Evolutionary conservation across 2,329 filamentous ascomycete species (phyloP).

Genomic region (Aaosphaeria pasadenensis): DNA sequence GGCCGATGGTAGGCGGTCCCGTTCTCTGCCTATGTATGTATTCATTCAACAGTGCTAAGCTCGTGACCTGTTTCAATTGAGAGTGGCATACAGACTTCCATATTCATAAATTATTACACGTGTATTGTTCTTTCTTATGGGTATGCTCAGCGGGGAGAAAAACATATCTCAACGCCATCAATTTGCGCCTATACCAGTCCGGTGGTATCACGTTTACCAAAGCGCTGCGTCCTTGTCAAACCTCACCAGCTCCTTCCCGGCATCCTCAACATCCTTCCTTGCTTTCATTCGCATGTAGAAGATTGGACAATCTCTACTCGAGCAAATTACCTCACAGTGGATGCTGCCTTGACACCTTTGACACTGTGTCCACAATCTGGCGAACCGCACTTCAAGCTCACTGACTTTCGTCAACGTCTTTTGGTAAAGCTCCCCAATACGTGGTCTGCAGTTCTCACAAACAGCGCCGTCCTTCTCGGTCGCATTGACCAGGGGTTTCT

Average conservation of each 20-base stretch:
- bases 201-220: slow-evolving; percentile 43
- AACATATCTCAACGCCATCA: too few relatives aligned
- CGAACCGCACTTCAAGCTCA: slow-evolving; percentile 90
- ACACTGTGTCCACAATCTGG: slow-evolving; percentile 94
- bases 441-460: slow-evolving; percentile 78
- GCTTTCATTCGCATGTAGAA: slow-evolving; percentile 99
- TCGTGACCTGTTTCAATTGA: too few relatives aligned
- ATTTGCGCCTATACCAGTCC: too few relatives aligned
- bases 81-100: too few relatives aligned
- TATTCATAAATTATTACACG: too few relatives aligned
- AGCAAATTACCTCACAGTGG: slow-evolving; percentile 98
- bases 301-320: slow-evolving; percentile 93
- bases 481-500: slow-evolving; percentile 83
- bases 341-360: slow-evolving; percentile 96
- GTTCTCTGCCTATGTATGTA: too few relatives aligned
- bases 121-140: too few relatives aligned
- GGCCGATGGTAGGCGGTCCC: too few relatives aligned
- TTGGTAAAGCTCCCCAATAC: slow-evolving; percentile 89
- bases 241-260: slow-evolving; percentile 80
- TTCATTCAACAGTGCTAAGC: too few relatives aligned
- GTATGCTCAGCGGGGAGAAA: too few relatives aligned
- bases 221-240: slow-evolving; percentile 85
- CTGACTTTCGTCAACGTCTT: slow-evolving; percentile 84
- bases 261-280: slow-evolving; percentile 97
- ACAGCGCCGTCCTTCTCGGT: slow-evolving; percentile 82